Conservation (phyloP, 2,329 filamentous ascomycete genomes). For the Teratosphaeria zuluensis region DNA sequence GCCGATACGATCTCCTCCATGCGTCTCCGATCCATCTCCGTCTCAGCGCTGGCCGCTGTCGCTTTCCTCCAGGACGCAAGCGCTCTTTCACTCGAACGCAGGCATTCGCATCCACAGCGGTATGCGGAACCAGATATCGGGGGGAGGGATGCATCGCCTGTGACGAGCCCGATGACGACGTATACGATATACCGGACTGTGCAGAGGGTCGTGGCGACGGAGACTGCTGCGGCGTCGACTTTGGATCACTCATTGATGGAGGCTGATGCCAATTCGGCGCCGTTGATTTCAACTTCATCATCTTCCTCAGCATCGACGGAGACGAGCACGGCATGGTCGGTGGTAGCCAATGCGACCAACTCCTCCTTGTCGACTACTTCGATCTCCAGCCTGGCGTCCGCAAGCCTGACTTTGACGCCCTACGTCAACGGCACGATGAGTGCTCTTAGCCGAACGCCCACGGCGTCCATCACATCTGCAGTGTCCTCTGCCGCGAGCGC, state of each 20-base stretch:
- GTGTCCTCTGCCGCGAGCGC: neutral
- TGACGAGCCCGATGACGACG: constrained; percentile 4
- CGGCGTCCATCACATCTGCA: neutral
- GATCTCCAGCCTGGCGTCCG: neutral
- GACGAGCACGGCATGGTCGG: neutral
- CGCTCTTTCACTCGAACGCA: constrained; percentile 1
- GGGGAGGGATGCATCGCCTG: neutral
- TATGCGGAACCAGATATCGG: neutral
- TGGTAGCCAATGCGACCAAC: neutral
- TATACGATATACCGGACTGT: constrained; percentile 10
- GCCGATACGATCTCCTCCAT: neutral
- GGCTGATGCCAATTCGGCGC: no score
- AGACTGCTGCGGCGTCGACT: constrained; percentile 5
- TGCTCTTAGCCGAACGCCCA: neutral
- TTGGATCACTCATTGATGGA: neutral
- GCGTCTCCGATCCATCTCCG: constrained; percentile 6
- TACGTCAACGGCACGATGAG: constrained; percentile 6
- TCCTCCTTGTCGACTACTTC: neutral
- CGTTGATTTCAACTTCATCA: no score
- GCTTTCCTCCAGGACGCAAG: neutral
- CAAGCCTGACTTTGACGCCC: constrained; percentile 4
- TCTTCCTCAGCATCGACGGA: no score
- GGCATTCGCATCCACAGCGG: neutral
- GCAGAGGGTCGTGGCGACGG: constrained; percentile 10
- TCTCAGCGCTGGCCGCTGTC: constrained; percentile 3